phyloP scores from a whole-genome alignment of 495 filamentous ascomycete species.

The Penicillium atrosanguineum region DNA sequence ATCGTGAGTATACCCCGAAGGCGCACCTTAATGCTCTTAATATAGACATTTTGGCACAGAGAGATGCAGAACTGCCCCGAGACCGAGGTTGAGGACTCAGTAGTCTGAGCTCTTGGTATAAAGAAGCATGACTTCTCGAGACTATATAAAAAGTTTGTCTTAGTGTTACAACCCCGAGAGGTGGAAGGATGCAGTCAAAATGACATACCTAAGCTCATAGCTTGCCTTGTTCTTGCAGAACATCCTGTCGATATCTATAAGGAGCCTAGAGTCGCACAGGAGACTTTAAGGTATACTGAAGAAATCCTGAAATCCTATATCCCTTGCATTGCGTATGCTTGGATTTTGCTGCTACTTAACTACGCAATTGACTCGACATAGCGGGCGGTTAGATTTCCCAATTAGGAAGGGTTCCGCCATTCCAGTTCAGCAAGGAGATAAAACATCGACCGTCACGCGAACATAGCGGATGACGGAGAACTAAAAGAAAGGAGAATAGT shows the following conservation, averaged over 20 bases:
- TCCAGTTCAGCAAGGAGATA: neutral
- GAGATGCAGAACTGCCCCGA: neutral
- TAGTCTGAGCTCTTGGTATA: neutral
- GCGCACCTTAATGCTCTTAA: neutral
- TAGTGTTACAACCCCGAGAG: neutral
- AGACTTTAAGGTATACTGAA: neutral
- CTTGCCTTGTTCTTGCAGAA: neutral
- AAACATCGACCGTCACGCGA: neutral
- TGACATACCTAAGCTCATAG: neutral
- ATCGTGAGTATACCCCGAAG: neutral
- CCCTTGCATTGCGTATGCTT: neutral
- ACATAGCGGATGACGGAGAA: neutral
- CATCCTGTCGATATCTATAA: neutral
- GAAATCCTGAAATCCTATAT: neutral
- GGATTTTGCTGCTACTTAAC: neutral
- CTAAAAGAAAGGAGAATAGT: too few species aligned
- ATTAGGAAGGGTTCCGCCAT: neutral
- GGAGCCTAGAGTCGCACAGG: neutral
- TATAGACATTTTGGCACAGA: neutral
- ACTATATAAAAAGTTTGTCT: neutral
- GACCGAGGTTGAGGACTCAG: neutral
- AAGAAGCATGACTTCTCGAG: neutral
- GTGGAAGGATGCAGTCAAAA: neutral
- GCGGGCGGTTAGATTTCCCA: neutral
- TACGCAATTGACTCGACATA: neutral